Conservation (phyloP, 495 filamentous ascomycete genomes). For the Hypomontagnella monticulosa region DNA sequence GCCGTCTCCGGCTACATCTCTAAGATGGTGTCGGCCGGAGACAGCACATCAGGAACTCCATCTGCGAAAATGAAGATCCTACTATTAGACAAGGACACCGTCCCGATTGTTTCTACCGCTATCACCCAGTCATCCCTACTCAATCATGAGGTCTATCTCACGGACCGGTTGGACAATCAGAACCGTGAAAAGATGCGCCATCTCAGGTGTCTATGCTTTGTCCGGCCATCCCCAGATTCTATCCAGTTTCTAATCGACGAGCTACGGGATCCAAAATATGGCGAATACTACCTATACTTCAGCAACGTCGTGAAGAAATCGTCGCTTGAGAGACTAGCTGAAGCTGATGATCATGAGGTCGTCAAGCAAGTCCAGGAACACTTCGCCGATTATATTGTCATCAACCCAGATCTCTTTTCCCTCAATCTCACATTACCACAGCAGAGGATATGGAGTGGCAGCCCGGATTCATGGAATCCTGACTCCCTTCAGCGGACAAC, state of each 20-base stretch:
- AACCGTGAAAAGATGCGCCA: constrained; percentile 98
- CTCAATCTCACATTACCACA: constrained; percentile 78
- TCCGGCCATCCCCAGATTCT: constrained; percentile 88
- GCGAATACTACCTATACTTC: constrained; percentile 96
- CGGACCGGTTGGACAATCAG: constrained; percentile 90
- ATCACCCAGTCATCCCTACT: constrained; percentile 96
- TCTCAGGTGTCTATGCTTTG: constrained; percentile 90
- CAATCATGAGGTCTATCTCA: constrained; percentile 97
- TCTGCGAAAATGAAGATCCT: constrained; percentile 99
- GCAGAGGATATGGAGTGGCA: constrained; percentile 80
- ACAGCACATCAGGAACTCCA: constrained; percentile 71
- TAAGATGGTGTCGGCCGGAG: constrained; percentile 94
- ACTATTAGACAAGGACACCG: constrained; percentile 92
- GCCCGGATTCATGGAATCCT: constrained; percentile 87
- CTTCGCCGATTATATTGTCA: constrained; percentile 92
- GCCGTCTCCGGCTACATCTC: constrained; percentile 94
- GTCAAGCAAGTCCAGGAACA: constrained; percentile 92
- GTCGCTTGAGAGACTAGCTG: constrained; percentile 90
- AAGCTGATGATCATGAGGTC: constrained; percentile 98
- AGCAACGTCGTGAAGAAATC: constrained; percentile 98
- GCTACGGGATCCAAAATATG: constrained; percentile 94
- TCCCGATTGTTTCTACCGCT: constrained; percentile 90
- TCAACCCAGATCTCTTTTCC: constrained; percentile 94
- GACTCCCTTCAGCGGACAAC: constrained; percentile 84
- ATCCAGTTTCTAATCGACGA: constrained; percentile 95